Base-by-base conservation (phyloP, 495 filamentous ascomycete genomes). In the Talaromyces wortmannii region DNA sequence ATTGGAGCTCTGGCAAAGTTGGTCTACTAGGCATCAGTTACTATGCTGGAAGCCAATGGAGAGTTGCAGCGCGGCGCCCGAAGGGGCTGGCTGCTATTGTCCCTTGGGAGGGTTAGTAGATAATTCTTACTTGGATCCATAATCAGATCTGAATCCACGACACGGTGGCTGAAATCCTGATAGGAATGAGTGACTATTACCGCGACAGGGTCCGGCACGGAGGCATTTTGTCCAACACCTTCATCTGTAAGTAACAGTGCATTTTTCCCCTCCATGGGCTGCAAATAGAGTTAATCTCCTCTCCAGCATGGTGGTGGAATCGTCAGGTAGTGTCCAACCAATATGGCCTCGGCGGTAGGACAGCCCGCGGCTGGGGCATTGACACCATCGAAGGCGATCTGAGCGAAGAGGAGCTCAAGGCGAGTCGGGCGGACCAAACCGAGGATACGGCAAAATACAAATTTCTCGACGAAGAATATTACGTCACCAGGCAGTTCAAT, bases 41-140 rank as follows among this genome's bases (percentile, higher is more conserved):
- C 62, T 85, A 78, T 58, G 83, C 80, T 10, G 82, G 80, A 2
- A 76, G 61, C 47, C 83, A 86, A 65, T 86, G 83, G 83, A 70
- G 79, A 2, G 83, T 85, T 0, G 81, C 81, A 0, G 83, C 83
- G 8, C 70, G 81, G 6, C 68, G 75, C 32, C 83, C 83, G 0
- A 81, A 79, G 62, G 83, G 82, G 4, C 58, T 86, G 15, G 65
- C 78, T 0, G 76, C 75, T 40, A 85, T 85, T 13, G 71, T 85
- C 10, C 83, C 83, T 0, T 86, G 83, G 83, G 83, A 86, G 59
- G 83, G 83, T 15, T 83, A n/a, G n/a, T n/a, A n/a, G n/a, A n/a
- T n/a, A n/a, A n/a, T n/a, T n/a, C n/a, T n/a, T n/a, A n/a, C n/a
- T n/a, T n/a, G n/a, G n/a, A n/a, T n/a, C n/a, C n/a, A n/a, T n/a